Percentiles rank a stretch among this genome's conserved stretches.
These are phyloP conservation scores for Elsinoe arachidis DNA, from an alignment of 2,329 filamentous ascomycete genomes.

Conservation along the genomic window DNA sequence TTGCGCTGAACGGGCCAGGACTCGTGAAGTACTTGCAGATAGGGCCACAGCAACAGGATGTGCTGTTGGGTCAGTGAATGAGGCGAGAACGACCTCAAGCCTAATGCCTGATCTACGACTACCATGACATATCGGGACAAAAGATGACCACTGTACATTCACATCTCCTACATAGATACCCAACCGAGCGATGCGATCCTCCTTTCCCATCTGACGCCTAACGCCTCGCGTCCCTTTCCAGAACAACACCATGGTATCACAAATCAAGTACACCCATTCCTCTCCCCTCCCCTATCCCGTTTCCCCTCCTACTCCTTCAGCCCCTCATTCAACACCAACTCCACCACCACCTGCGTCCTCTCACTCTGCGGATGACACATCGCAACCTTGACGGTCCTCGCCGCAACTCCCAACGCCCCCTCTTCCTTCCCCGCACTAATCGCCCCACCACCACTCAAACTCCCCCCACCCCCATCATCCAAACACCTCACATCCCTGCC, in stretches of 20 bases:
- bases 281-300: neutral
- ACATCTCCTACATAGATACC: conserved; percentile 7
- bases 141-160: conserved; percentile 7
- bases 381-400: conserved; percentile 81
- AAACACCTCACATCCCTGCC: conserved; percentile 83
- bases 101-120: no score
- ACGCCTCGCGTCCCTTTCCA: neutral
- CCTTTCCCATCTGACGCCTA: neutral
- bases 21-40: neutral
- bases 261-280: neutral
- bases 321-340: conserved; percentile 86
- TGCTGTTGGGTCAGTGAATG: neutral
- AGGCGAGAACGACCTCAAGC: no score
- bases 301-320: conserved; percentile 24
- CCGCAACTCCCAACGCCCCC: conserved; percentile 28
- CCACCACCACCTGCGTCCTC: conserved; percentile 78
- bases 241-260: conserved; percentile 6
- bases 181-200: conserved; percentile 4
- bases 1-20: neutral
- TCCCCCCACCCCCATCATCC: conserved; percentile 68
- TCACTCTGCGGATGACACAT: conserved; percentile 89
- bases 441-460: conserved; percentile 37
- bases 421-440: conserved; percentile 27
- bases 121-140: neutral
- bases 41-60: neutral